Evolutionary conservation across 805 yeast genomes (phyloP), one percentile per base, ranked within the genome.

Genomic region (Lipomyces mesembrius): DNA sequence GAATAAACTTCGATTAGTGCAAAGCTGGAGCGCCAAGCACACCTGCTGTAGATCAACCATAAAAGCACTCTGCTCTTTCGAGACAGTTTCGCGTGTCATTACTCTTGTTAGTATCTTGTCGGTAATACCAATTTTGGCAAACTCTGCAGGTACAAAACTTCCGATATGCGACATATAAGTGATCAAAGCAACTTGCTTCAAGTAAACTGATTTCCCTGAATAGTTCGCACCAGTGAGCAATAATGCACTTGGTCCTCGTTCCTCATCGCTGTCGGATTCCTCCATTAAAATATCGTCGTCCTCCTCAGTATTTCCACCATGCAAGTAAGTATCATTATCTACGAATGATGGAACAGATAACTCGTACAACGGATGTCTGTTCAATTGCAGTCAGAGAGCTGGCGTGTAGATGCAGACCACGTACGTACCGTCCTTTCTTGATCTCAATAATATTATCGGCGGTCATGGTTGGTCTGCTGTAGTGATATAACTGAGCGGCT

Each of bases 91-190:
- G 53, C 78, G 73, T 0, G 83, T 78, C 20, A 75, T 77, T 1
- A 85, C 80, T 60, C 87, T 77, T 0, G 88, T 81, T 46, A 83
- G 74, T 1, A 84, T 76, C 62, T 80, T 81, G 71, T 84, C 86
- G 0, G 82, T 83, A 1, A 84, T 67, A 0, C 87, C 84, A 25
- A 86, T 73, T 29, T 69, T 77, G 1, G 86, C 87, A 14, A 68
- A 73, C 1, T 74, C 71, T 0, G 86, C 87, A 2, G 88, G 88
- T 1, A 86, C 85, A 72, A 75, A 84, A 35, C 84, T 83, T 0
- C 88, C 88, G 49, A 85, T 78, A 61, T 86, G 88, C 0, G 87
- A 81, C 57, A 86, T 69, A 60, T 78, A 81, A 0, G 83, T 83
- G 5, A 83, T 79, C 39, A 84, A 69, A 0, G 87, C 88, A 60